phyloP scores from a whole-genome alignment of 345 rosid species.

The Boechera retrofracta region DNA sequence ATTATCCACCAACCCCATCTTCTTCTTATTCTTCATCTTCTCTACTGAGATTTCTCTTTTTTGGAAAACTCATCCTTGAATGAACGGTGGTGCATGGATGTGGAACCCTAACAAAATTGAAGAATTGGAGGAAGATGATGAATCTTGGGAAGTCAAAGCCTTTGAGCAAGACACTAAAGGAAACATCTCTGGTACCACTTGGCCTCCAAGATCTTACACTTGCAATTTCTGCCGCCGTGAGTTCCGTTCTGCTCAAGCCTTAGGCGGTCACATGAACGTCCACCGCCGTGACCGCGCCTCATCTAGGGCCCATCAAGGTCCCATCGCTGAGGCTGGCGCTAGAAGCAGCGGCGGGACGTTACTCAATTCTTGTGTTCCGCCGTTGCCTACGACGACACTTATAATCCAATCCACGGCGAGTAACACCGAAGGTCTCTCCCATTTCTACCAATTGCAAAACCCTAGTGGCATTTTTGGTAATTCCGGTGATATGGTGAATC shows the following conservation, averaged over 20 bases:
- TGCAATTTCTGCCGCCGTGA: conserved; percentile 94
- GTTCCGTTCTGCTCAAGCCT: conserved; percentile 96
- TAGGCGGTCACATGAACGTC: conserved; percentile 99
- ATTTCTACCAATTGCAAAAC: conserved; percentile 75
- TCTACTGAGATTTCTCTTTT: conserved; percentile 22
- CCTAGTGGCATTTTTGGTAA: conserved; percentile 50
- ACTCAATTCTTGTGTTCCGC: conserved; percentile 49
- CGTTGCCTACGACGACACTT: conserved; percentile 19
- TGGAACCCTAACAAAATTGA: conserved; percentile 67
- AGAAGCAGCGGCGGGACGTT: conserved; percentile 24
- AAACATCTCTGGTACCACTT: conserved; percentile 76
- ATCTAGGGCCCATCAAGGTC: conserved; percentile 69
- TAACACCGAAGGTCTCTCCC: conserved; percentile 56
- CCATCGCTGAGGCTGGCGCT: conserved; percentile 30
- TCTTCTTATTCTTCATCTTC: conserved; percentile 32
- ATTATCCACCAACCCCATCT: conserved; percentile 46
- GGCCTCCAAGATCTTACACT: conserved; percentile 97
- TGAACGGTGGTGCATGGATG: conserved; percentile 54
- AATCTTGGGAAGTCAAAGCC: conserved; percentile 95
- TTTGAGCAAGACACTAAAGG: conserved; percentile 79
- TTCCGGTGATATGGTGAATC: conserved; percentile 36
- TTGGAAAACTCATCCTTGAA: conserved; percentile 34
- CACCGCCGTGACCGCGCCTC: conserved; percentile 93
- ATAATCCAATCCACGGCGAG: conserved; percentile 38
- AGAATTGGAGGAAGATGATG: conserved; percentile 61